These are phyloP conservation scores for Alectoria sarmentosa DNA, from an alignment of 495 filamentous ascomycete genomes.

Conservation along the genomic window DNA sequence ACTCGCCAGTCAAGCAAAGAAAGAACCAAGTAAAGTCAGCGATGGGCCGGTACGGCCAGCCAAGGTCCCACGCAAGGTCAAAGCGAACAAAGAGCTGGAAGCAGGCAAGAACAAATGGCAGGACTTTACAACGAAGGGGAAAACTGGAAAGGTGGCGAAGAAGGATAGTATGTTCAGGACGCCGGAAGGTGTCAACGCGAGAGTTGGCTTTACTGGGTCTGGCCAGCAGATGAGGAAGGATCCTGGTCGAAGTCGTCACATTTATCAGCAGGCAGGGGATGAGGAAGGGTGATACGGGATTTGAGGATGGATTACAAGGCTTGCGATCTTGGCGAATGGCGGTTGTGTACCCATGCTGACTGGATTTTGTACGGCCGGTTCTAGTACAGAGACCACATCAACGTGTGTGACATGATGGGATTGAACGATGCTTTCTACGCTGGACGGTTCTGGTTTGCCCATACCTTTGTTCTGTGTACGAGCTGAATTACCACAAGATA, in stretches of 20 bases:
- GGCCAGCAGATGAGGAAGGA: conserved; percentile 94
- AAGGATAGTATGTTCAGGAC: conserved; percentile 98
- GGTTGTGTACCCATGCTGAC: conserved; percentile 12
- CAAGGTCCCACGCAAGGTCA: conserved; percentile 73
- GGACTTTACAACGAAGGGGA: conserved; percentile 76
- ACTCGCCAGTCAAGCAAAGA: conserved; percentile 61
- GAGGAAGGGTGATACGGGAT: conserved; percentile 39
- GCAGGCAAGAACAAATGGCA: conserved; percentile 92
- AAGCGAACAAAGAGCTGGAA: conserved; percentile 83
- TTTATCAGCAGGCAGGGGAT: conserved; percentile 77
- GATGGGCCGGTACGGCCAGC: conserved; percentile 59
- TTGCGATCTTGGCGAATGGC: conserved; percentile 3
- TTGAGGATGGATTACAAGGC: conserved; percentile 4
- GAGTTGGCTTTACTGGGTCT: conserved; percentile 94
- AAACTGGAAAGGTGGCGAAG: conserved; percentile 61
- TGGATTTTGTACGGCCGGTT: neutral
- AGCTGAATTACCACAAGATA: conserved; percentile 6
- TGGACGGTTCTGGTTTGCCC: conserved; percentile 4
- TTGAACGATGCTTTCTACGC: neutral
- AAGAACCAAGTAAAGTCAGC: conserved; percentile 56
- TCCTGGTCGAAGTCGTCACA: conserved; percentile 70
- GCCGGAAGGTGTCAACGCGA: conserved; percentile 71
- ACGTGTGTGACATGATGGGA: neutral
- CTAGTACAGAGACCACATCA: conserved; percentile 5
- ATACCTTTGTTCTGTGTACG: conserved; percentile 1